Evolutionary conservation across 768 basidiomycete species (phyloP), one percentile per base, ranked within the genome.

Genomic region (Phallus indusiatus): DNA sequence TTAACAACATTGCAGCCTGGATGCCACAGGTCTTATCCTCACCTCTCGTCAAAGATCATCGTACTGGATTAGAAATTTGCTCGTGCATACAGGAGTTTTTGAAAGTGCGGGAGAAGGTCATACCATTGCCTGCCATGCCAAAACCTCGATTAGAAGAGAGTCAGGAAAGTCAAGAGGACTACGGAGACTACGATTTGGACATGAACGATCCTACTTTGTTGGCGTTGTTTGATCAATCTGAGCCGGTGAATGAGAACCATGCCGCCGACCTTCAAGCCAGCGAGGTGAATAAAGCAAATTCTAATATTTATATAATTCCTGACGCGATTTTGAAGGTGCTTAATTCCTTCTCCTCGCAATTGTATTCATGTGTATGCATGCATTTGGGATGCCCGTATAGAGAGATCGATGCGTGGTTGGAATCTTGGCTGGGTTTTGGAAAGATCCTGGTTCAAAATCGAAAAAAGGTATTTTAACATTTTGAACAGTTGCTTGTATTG

Each of bases 151-250:
- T 66, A 36, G 61, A 49, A 16, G 62, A 63, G 8, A 67, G 67
- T 17, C 81, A 82, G 65, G 90, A 91, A 61, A 90, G 86, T 62
- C 89, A 94, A 66, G 88, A 91, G 58, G 83, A 86, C 55, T 92
- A 83, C 62, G 81, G 78, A 16, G 72, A 74, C 48, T 66, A 85
- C 46, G 79, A 82, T 61, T 71, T 85, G 51, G 81, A 86, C 56
- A 74, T 83, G 21, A 72, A 80, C 55, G 86, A 90, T 64, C 84
- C 83, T 20, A 77, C 75, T 16, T 67, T 88, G 1, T 65, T 79
- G 17, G 83, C 80, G 28, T 75, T 83, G 7, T 74, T 88, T 7
- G 79, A 75, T 17, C 73, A 70, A 10, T 71, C 67, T 14, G 69
- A 60, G 1, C 64, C 65, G 5, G 58, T 64, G 7, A 59, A 65